These are phyloP conservation scores for Stemphylium beticola DNA, from an alignment of 2,329 filamentous ascomycete species.

Conservation along the genomic window DNA sequence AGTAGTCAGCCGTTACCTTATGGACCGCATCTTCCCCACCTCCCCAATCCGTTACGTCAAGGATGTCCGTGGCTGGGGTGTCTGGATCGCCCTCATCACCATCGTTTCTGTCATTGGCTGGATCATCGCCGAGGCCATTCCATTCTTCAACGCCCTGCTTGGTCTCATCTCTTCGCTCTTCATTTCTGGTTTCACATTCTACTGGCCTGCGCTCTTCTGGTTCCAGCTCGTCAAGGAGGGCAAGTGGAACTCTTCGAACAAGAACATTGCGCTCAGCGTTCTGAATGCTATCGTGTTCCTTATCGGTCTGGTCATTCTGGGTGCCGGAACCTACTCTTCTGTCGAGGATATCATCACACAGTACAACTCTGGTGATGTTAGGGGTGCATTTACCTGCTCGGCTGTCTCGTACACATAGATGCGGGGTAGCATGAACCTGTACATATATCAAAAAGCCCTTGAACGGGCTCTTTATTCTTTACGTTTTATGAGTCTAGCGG, in stretches of 20 bases:
- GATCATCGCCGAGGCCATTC: slow-evolving; percentile 73
- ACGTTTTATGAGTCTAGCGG: slow-evolving; percentile 9
- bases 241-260: slow-evolving; percentile 47
- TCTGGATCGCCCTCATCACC: slow-evolving; percentile 66
- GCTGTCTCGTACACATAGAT: slow-evolving; percentile 38
- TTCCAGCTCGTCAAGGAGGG: slow-evolving; percentile 50
- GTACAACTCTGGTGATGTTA: slow-evolving; percentile 47
- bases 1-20: slow-evolving; percentile 69
- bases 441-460: slow-evolving; percentile 5
- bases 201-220: slow-evolving; percentile 50
- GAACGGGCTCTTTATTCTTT: neutral
- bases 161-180: slow-evolving; percentile 68
- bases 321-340: slow-evolving; percentile 53
- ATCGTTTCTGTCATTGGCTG: slow-evolving; percentile 68
- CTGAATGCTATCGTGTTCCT: slow-evolving; percentile 36
- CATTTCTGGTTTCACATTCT: slow-evolving; percentile 70
- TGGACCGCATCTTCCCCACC: slow-evolving; percentile 66
- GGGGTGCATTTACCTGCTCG: slow-evolving; percentile 51
- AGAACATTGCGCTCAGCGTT: slow-evolving; percentile 42
- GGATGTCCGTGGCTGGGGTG: slow-evolving; percentile 48
- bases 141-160: slow-evolving; percentile 73
- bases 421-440: neutral
- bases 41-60: slow-evolving; percentile 55
- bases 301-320: slow-evolving; percentile 43
- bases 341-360: slow-evolving; percentile 53